Evolutionary conservation across 2,329 filamentous ascomycete species (phyloP), one percentile per base, ranked within the genome.

Genomic region (Parastagonospora avenae): DNA sequence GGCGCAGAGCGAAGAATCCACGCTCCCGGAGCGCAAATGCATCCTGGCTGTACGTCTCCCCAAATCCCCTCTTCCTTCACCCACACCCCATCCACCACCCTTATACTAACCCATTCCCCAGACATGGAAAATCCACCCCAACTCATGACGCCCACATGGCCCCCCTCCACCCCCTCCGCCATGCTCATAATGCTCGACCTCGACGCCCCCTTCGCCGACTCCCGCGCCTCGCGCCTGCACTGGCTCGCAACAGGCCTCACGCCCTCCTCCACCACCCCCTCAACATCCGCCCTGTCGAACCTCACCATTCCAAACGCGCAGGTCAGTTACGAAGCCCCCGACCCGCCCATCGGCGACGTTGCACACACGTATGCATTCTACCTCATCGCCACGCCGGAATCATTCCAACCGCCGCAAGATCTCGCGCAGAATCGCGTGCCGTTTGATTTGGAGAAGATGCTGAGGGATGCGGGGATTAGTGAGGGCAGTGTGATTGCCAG

Each of bases 401-500:
- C 62, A 48, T 68, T 70, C 48, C 50, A 54, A 12, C 35, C 69
- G 2, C 63, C 66, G 6, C 47, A 51, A 59, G 19, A 64, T 7
- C 52, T 63, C 8, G 64, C 48, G 53, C 51, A 43, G 32, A 57
- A 31, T 28, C 49, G 71, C 10, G 38, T 68, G 0, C 66, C 68
- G 8, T 78, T 77, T 50, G 67, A 77, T 42, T 55, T 72, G 0
- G 55, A 48, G 8, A 57, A 62, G n/a, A 77, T 77, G 48, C 59
- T 72, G 2, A 36, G 50, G 4, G 73, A 69, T 2, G 57, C 72
- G 1, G 64, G 57, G 1, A 50, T 78, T 2, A 46, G 54, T 0
- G 27, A 48, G 2, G 64, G 72, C 1, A 63, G 32, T n/a, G 16
- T 67, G 0, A 38, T 77, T 14, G 73, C 70, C 2, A 70, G 67